Evolutionary conservation across 2,329 filamentous ascomycete genomes (phyloP), one percentile per base, ranked within the genome.

Genomic region (Penicillium sp.): DNA sequence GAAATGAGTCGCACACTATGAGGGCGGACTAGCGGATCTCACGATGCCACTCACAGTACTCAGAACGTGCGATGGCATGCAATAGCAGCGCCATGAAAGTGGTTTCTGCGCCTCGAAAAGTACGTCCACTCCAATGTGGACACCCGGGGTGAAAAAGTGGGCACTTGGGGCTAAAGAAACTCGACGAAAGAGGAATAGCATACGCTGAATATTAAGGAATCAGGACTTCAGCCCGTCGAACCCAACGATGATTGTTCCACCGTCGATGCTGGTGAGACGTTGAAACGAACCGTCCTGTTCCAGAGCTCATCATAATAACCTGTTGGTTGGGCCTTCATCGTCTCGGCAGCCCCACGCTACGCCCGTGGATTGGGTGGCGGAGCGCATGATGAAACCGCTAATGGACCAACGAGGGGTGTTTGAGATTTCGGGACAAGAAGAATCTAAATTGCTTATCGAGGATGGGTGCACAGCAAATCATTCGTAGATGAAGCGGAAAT

Each of bases 311-410:
- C 25, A 54, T 51, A 45, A 48, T 28, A 45, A 35, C n/a, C 52
- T 35, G 53, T 42, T 64, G 57, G 57, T 37, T 38, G 26, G 25
- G 43, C 53, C 38, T 62, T 52, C 38, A 52, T 40, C 60, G 61
- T 64, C 59, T 68, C 62, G 60, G 53, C 30, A 46, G 37, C 57
- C 57, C 67, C 67, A 69, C 66, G 60, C 38, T 58, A 51, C 14
- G 26, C 6, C 5, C 19, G 30, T 22, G 52, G 66, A 69, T 68
- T 69, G 67, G 67, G 26, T 16, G 28, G 28, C 51, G 7, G n/a
- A 38, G 59, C 62, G 59, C 56, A 65, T 65, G 16, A 52, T 69
- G 67, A 69, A 69, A 69, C 67, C 37, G 26, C 28, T 33, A 40
- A 59, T 30, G 28, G 19, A 43, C 40, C 25, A 51, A 40, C 53